Base-by-base conservation (phyloP, 2,329 filamentous ascomycete genomes). In the Akanthomyces dipterigenus region DNA sequence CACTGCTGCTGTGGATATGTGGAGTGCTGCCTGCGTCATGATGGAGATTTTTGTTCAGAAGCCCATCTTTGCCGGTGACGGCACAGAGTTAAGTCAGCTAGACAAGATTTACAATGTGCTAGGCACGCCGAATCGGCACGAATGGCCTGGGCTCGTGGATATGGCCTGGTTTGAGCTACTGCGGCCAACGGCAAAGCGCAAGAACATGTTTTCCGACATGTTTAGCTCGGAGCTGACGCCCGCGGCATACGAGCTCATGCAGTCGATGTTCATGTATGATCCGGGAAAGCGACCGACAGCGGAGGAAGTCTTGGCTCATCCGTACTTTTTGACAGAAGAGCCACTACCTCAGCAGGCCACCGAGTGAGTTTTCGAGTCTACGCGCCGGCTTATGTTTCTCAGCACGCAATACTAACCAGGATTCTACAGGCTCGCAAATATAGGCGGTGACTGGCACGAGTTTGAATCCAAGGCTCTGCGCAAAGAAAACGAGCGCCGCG, bases 101-200 rank as follows among this genome's bases (percentile, higher is more conserved):
- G 93, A 98, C 66, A 97, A 96, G 76, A 93, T 99, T n/a, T 97
- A 97, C 75, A 88, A 88, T 55, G 82, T 96, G 5, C 82, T 99
- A 50, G 95, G 95, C 54, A 98, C 93, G 0, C 95, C 95, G 0
- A 96, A 86, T 46, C 84, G 86, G 61, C 80, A 81, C 38, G 89
- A 96, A 34, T 99, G 96, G 96, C 92, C 95, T 1, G 88, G 86
- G 9, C 84, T 98, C 22, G 82, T 89, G n/a, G 90, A 97, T 61
- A 95, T 97, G 86, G 90, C 93, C 12, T 99, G 95, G 95, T 98
- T 96, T 70, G 91, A 96, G 73, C 83, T 99, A 18, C 82, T 99
- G 65, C 83, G 92, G 16, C 93, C 93, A 1, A 85, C 83, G 1
- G 87, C 89, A 65, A 86, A 88, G 63, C 85, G 87, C 65, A 84